Base-by-base conservation (phyloP, 2,329 filamentous ascomycete species). In the Cordyceps javanica region DNA sequence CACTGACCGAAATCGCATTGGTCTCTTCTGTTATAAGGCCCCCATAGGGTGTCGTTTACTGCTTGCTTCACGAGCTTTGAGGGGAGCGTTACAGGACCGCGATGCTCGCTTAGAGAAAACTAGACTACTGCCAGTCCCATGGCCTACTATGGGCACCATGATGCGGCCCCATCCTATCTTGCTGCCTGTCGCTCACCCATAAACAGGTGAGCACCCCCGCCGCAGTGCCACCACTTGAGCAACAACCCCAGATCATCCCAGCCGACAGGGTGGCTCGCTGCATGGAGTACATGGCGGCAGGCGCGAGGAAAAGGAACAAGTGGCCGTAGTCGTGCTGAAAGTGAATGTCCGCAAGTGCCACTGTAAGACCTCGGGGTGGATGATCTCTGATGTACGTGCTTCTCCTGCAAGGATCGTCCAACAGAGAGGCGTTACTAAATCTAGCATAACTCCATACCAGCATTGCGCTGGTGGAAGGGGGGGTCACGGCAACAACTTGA, bases 201-300 rank as follows among this genome's bases (percentile, higher is more conserved):
- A 14, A 11, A 23, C n/a, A 23, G 16, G 23, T 25, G 25, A 41
- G 34, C 34, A 41, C 5, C 23, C n/a, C 21, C 23, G 51, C 51
- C 51, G 39, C 19, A 11, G 7, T 14, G 41, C 41, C 32, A 46
- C 23, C 16, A 3, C 13, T 48, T 14, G 34, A 56, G 34, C 45
- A 25, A 30, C 19, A 49, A 49, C 34, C 42, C 44, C 34, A 42
- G 53, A 56, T 56, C 53, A 41, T 41, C 25, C 25, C 41, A n/a
- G 13, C 21, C 28, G 46, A 21, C 53, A 30, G n/a, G 51, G 30
- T 6, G 6, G 30, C 30, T 32, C 11, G 3, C 19, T 25, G 36
- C 32, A 30, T 21, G 16, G 32, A 3, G 39, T 39, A 39, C 26
- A 45, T 23, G 32, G 10, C 19, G 28, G 23, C 28, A 21, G 23